Percentiles rank a stretch among this genome's conserved stretches.
These are phyloP conservation scores for Cercospora zeae-maydis DNA, from an alignment of 2,329 filamentous ascomycete species.

Conservation along the genomic window DNA sequence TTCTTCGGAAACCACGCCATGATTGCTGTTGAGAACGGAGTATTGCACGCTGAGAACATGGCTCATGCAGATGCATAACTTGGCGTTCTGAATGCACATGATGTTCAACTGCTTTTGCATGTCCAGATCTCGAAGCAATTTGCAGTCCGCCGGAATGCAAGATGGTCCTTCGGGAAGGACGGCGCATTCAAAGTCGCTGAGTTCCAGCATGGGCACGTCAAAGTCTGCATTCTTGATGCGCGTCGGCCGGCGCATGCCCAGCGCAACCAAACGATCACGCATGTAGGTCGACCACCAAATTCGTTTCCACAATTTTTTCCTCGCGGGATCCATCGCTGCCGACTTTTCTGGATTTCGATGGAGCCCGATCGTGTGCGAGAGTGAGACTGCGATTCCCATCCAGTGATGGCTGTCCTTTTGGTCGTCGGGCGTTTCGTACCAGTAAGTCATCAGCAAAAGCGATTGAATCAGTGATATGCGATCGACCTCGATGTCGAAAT, in stretches of 20 bases:
- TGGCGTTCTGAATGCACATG: slow-evolving; percentile 89
- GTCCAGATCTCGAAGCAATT: slow-evolving; percentile 63
- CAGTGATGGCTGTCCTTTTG: slow-evolving; percentile 98
- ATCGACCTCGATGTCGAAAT: slow-evolving; percentile 92
- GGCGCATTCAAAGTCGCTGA: slow-evolving; percentile 79
- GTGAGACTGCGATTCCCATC: slow-evolving; percentile 93
- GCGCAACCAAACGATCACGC: slow-evolving; percentile 83
- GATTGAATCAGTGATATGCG: slow-evolving; percentile 85
- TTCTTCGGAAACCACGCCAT: slow-evolving; percentile 67
- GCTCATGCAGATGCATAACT: slow-evolving; percentile 83
- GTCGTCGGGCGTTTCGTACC: slow-evolving; percentile 95
- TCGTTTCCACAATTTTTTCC: slow-evolving; percentile 84
- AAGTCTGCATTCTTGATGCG: slow-evolving; percentile 91
- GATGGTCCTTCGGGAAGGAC: slow-evolving; percentile 60
- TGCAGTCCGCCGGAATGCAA: slow-evolving; percentile 67
- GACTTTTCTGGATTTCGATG: slow-evolving; percentile 81
- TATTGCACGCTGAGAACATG: slow-evolving; percentile 88
- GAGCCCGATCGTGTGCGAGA: slow-evolving; percentile 88
- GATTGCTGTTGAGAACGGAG: slow-evolving; percentile 81
- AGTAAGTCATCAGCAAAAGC: slow-evolving; percentile 89
- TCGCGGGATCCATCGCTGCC: slow-evolving; percentile 62
- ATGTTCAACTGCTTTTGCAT: slow-evolving; percentile 76
- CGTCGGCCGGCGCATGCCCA: slow-evolving; percentile 90
- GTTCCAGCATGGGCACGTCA: slow-evolving; percentile 83
- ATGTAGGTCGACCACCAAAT: slow-evolving; percentile 99